Evolutionary conservation across 2,329 filamentous ascomycete genomes (phyloP), one percentile per base, ranked within the genome.

Genomic region (Daldinia eschscholtzii): DNA sequence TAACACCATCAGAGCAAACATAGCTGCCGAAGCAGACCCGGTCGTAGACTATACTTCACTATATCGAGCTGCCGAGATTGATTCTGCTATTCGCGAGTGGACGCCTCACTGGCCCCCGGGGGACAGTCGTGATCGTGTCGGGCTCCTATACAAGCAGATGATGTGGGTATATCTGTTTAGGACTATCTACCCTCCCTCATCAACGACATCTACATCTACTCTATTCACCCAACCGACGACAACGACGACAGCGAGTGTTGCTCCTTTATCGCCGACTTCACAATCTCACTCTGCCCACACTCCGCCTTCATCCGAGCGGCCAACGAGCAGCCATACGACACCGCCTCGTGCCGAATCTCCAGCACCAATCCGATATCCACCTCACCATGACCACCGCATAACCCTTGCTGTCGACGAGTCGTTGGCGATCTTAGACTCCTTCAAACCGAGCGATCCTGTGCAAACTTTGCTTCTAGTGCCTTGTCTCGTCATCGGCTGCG

Each of bases 31-130:
- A 3, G 81, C 88, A 2, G 89, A 93, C 58, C 92, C 92, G 0
- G 84, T 87, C 0, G 90, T 94, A 46, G 90, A 94, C 78, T 94
- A 93, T 76, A 85, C 87, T 26, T 91, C 89, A 10, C 83, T 96
- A 9, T 91, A 90, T 74, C 87, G 88, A 52, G 93, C 92, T 0
- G 89, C 91, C 5, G 88, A 90, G 59, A 94, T 97, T 74, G 92
- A 97, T 72, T 86, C 86, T 13, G 89, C 87, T 4, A 90, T 97
- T 59, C 86, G 89, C 5, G 86, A 88, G 13, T 97, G 94, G 94
- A 85, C 87, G 26, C 92, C 93, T 2, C 77, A 80, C 6, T 89
- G 87, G 86, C 85, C 87, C 0, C 76, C 80, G 0, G 86, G 87
- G 1, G 88, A 91, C 71, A 86, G 83, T 72, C 85, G 88, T 18